A percentile compares a stretch with the other conserved stretches of the same genome.
phyloP scores from a whole-genome alignment of 345 rosid genomes.

The Arabidopsis thaliana region DNA sequence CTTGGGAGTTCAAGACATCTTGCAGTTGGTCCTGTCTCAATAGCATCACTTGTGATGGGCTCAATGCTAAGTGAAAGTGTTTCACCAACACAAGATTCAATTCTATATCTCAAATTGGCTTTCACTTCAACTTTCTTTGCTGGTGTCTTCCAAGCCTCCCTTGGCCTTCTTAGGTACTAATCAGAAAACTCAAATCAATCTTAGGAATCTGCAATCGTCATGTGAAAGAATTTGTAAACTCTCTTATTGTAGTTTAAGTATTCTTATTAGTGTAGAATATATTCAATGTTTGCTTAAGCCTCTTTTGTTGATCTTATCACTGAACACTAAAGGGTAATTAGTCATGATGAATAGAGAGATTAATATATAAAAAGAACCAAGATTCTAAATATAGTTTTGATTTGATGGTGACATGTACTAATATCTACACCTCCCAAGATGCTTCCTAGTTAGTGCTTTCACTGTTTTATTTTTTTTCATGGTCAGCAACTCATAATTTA shows the following conservation, averaged over 20 bases:
- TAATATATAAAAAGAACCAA: conserved; percentile 29
- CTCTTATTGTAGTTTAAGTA: conserved; percentile 24
- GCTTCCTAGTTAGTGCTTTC: conserved; percentile 42
- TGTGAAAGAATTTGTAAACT: conserved; percentile 26
- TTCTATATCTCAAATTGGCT: conserved; percentile 79
- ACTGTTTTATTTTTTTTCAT: conserved; percentile 29
- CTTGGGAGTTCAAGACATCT: conserved; percentile 95
- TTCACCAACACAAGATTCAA: conserved; percentile 64
- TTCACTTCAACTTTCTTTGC: conserved; percentile 98
- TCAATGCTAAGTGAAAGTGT: conserved; percentile 87
- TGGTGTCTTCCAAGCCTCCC: conserved; percentile 89
- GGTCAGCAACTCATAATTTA: conserved; percentile 15
- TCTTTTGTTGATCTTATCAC: conserved; percentile 31
- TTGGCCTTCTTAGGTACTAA: conserved; percentile 80
- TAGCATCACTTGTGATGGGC: conserved; percentile 96
- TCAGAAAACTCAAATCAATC: conserved; percentile 2
- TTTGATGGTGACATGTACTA: conserved; percentile 57
- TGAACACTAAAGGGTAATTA: conserved; percentile 21
- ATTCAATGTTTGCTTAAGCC: conserved; percentile 37
- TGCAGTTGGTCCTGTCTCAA: conserved; percentile 96
- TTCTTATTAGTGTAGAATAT: conserved; percentile 42
- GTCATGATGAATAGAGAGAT: conserved; percentile 34
- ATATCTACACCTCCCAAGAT: conserved; percentile 39
- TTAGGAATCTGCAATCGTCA: conserved; percentile 15
- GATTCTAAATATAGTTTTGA: conserved; percentile 35